Conservation (phyloP, 345 rosid species). For the Cardiospermum halicacabum region DNA sequence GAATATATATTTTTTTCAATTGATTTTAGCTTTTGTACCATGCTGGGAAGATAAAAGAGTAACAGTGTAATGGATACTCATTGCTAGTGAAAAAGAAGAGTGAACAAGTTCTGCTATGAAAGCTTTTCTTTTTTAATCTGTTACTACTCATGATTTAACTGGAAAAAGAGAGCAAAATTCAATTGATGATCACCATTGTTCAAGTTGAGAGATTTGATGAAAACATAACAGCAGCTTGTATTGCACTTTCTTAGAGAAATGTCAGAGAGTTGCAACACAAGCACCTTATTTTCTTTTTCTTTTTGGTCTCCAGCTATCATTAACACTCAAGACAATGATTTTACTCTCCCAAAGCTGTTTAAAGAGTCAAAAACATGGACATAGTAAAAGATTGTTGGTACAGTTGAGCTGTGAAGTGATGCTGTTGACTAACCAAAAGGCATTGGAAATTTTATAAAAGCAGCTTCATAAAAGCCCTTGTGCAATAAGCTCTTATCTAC, state of each 20-base stretch:
- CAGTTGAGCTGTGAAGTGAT: not conserved
- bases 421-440: slow-evolving; percentile 5
- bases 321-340: slow-evolving; percentile 4
- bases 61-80: slow-evolving; percentile 13
- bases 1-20: not conserved
- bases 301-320: not conserved
- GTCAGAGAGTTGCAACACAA: slow-evolving; percentile 8
- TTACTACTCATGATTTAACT: slow-evolving; percentile 25
- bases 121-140: slow-evolving; percentile 18
- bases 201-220: not conserved
- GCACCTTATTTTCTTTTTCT: slow-evolving; percentile 6
- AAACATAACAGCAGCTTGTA: slow-evolving; percentile 2
- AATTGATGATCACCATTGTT: slow-evolving; percentile 8
- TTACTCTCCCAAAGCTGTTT: not conserved
- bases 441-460: slow-evolving; percentile 15
- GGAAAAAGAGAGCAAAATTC: slow-evolving; percentile 18
- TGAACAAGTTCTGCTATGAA: slow-evolving; percentile 11
- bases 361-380: slow-evolving; percentile 1
- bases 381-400: no score
- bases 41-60: slow-evolving; percentile 5
- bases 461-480: not conserved
- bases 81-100: slow-evolving; percentile 2
- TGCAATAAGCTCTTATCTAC: not conserved
- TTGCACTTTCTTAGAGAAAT: slow-evolving; percentile 7
- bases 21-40: not conserved